Evolutionary conservation across 2,329 filamentous ascomycete species (phyloP), one percentile per base, ranked within the genome.

Genomic region (Orbilia javanica): DNA sequence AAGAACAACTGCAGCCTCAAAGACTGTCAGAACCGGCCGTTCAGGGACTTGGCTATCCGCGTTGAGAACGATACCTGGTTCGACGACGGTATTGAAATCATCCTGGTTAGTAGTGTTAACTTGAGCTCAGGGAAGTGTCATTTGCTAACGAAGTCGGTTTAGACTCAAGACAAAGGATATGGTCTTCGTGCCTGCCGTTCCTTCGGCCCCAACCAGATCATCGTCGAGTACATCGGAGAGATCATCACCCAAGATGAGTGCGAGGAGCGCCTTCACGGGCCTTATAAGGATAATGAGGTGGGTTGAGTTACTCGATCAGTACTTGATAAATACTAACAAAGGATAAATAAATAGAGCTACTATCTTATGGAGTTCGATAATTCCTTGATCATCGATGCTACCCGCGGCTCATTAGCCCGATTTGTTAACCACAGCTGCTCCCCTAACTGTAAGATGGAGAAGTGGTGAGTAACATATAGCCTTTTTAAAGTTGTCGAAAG

Each of bases 301-400:
- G 84, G 89, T 84, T 44, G 52, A 27, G 65, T 22, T 18, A 42
- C 31, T 36, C 8, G 13, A 36, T 57, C 6, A 15, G 29, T 34
- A 20, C 22, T 57, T 27, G 8, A 20, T 57, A 29, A 10, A 18
- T 31, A 31, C 31, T 53, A 62, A 64, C 27, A 39, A 11, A 46
- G 18, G n/a, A n/a, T 10, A 64, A 74, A 57, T 74, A 52, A n/a
- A 11, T 81, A 97, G 93, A 97, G 94, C 85, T 98, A 97, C 84
- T 99, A 99, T 84, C 87, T 99, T 62, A 99, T 99, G 96, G 94
- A 93, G 70, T 97, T 98, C 83, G 94, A 98, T 83, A 94, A 97
- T 84, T 96, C 96, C 84, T 96, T 98, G 90, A 97, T 98, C 82
- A 97, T 99, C 80, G 96, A 99, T 85, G 96, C 95, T 36, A 97